Percentiles rank a stretch among this genome's conserved stretches.
These are phyloP conservation scores for Candida cerambycidarum DNA, from an alignment of 805 yeast genomes.

Conservation along the genomic window DNA sequence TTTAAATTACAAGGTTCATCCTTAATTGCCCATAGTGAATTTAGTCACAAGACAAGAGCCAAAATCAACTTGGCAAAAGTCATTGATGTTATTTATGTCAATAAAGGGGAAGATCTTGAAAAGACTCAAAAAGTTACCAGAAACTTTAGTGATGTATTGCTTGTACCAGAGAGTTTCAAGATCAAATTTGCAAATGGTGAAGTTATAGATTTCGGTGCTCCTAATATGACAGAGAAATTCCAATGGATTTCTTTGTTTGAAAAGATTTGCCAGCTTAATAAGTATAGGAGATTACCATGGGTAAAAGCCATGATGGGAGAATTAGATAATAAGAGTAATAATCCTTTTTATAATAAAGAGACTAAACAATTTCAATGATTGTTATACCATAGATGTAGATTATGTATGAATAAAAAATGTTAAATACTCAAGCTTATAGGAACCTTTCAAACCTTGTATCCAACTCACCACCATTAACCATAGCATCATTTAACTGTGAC, in stretches of 20 bases:
- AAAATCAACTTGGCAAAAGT: slow-evolving; percentile 74
- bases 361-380: slow-evolving; percentile 9
- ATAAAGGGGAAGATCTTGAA: slow-evolving; percentile 28
- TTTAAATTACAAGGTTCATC: slow-evolving; percentile 72
- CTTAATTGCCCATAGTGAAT: slow-evolving; percentile 74
- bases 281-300: slow-evolving; percentile 61
- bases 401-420: slow-evolving; percentile 1
- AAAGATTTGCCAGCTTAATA: slow-evolving; percentile 53
- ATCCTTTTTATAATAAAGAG: slow-evolving; percentile 10
- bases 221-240: slow-evolving; percentile 56
- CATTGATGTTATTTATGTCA: slow-evolving; percentile 48
- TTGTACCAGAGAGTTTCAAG: slow-evolving; percentile 73
- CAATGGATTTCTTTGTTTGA: slow-evolving; percentile 67
- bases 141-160: slow-evolving; percentile 69
- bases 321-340: slow-evolving; percentile 6
- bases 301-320: slow-evolving; percentile 46
- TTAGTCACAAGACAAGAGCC: slow-evolving; percentile 66
- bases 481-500: neutral
- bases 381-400: too few species aligned
- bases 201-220: slow-evolving; percentile 82
- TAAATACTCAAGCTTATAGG: too few species aligned
- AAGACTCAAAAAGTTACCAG: slow-evolving; percentile 40
- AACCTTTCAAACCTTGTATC: slow-evolving; percentile 5
- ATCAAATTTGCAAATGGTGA: slow-evolving; percentile 78
- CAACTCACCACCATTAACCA: neutral